These are phyloP conservation scores for Metarhizium robertsii DNA, from an alignment of 2,329 filamentous ascomycete genomes.

Conservation along the genomic window DNA sequence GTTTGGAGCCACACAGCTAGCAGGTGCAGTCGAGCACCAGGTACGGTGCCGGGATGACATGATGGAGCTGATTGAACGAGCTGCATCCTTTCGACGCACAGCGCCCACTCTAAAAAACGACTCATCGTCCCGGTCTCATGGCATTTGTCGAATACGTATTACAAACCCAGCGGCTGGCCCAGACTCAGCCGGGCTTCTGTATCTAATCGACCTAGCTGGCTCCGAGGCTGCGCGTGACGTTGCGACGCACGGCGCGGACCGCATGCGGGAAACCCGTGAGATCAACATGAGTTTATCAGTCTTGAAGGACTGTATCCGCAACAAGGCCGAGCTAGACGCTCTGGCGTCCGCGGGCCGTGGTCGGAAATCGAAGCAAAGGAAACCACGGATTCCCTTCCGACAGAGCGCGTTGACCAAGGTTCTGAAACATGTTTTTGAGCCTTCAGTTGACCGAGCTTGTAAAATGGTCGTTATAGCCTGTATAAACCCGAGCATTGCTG, in stretches of 20 bases:
- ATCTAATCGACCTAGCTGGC: constrained; percentile 38
- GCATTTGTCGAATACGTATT: constrained; percentile 37
- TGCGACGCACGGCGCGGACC: constrained; percentile 26
- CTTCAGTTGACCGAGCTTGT: too few species aligned
- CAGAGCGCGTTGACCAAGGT: too few species aligned
- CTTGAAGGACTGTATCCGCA: constrained; percentile 43
- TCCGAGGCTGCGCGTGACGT: constrained; percentile 38
- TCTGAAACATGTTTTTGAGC: too few species aligned
- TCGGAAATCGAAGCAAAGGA: too few species aligned
- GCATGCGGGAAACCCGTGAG: constrained; percentile 36
- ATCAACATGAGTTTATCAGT: constrained; percentile 40
- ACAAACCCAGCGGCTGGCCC: constrained; percentile 17
- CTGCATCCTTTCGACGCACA: constrained; percentile 29
- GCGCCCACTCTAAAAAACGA: constrained; percentile 36
- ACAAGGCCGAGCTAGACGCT: constrained; percentile 27
- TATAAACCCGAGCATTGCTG: too few species aligned
- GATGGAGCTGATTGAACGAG: constrained; percentile 22
- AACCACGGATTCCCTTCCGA: too few species aligned
- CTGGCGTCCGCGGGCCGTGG: too few species aligned
- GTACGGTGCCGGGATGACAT: background rate
- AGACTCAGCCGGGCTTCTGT: constrained; percentile 32
- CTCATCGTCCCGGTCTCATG: constrained; percentile 37
- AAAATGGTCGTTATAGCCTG: too few species aligned
- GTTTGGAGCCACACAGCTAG: background rate
- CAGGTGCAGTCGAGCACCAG: background rate